Evolutionary conservation across 495 filamentous ascomycete genomes (phyloP).

Genomic region (Copromyces sp.): DNA sequence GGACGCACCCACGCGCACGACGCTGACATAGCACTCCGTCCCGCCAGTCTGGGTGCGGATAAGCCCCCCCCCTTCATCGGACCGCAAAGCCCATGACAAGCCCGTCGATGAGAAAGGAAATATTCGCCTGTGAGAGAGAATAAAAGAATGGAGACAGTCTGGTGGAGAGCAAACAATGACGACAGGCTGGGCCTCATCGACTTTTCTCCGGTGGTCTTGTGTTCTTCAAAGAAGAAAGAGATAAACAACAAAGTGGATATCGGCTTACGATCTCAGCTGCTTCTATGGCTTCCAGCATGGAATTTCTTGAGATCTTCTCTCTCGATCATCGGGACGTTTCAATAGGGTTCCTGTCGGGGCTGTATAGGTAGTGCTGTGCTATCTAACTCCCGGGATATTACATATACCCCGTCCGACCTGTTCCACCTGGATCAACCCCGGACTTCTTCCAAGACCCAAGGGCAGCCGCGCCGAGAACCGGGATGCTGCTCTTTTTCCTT

Average conservation of each 20-base stretch:
- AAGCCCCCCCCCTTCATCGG: background rate
- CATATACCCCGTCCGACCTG: background rate
- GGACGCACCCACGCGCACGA: background rate
- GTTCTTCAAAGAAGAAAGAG: background rate
- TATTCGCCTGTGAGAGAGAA: background rate
- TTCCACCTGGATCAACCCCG: background rate
- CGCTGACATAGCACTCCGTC: background rate
- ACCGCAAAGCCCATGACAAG: background rate
- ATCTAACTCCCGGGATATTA: background rate
- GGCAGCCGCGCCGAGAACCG: background rate
- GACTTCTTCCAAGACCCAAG: background rate
- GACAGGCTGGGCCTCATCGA: background rate
- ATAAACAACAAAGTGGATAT: background rate
- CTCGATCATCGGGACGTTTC: background rate
- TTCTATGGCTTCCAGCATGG: background rate
- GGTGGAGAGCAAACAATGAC: background rate
- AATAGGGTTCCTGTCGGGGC: background rate
- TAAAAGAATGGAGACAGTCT: background rate
- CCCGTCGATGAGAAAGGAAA: background rate
- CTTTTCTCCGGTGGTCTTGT: background rate
- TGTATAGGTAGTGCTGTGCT: background rate
- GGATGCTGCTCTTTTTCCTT: background rate
- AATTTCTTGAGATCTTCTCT: background rate
- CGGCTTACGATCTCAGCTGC: background rate
- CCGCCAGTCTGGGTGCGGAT: background rate